Base-by-base conservation (phyloP, 2,329 filamentous ascomycete species). In the Cylindrodendrum hubeiense region DNA sequence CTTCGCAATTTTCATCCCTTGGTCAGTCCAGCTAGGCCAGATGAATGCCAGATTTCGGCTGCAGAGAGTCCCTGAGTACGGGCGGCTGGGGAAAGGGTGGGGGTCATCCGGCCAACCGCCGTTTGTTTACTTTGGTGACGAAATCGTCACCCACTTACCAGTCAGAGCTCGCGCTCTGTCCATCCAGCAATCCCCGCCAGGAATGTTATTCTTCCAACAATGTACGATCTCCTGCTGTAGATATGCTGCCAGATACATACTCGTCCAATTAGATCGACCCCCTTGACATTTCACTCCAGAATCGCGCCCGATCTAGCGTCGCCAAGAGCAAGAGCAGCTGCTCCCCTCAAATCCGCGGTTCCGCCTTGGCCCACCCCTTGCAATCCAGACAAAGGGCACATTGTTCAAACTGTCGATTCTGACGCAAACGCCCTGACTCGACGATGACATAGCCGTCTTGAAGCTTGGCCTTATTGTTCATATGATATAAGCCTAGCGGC, bases 81-180 rank as follows among this genome's bases (percentile, higher is more conserved):
- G 8, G 30, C 24, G 57, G n/a, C n/a, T 51, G 37, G 53, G 53
- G 60, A 22, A n/a, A 6, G 9, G 7, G 24, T 49, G 17, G 10
- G 30, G 39, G 33, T 61, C 44, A 54, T 41, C 63, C 43, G 43
- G 61, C 37, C 61, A 60, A 64, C 61, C 41, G 34, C 43, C 12
- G 21, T 63, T 60, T 62, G 63, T 62, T 62, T 62, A 60, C 61
- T 50, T 60, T 21, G 33, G 46, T 39, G 52, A 49, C 51, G n/a
- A 52, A 34, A 52, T 54, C 39, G 5, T 24, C 12, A 34, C 26
- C 22, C 24, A 22, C 43, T 55, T 15, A 24, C 55, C 34, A 64
- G 10, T 58, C 21, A 44, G 41, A 47, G 55, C 30, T 37, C 49
- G 47, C 24, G 44, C 44, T 43, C 5, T 26, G 28, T 39, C 26